These are phyloP conservation scores for Gossypium lobatum DNA, from an alignment of 441 rosid species.

Conservation along the genomic window DNA sequence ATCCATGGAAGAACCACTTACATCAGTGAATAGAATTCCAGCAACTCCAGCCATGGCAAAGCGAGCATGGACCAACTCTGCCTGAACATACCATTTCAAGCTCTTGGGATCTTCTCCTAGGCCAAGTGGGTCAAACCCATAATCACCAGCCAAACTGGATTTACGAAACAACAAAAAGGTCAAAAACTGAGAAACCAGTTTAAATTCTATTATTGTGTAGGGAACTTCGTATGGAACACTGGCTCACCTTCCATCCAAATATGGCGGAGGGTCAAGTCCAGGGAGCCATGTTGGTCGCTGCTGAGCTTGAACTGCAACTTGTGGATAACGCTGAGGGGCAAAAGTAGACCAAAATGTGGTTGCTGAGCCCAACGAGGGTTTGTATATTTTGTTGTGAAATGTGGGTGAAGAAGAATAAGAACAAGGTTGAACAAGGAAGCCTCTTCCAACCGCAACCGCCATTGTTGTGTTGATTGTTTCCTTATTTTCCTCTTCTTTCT, in stretches of 20 bases:
- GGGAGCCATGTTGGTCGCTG: constrained; percentile 94
- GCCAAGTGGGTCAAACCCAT: constrained; percentile 89
- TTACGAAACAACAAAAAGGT: neutral
- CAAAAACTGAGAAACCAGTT: neutral
- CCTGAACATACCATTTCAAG: constrained; percentile 96
- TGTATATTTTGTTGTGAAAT: constrained; percentile 10
- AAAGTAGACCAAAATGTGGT: constrained; percentile 19
- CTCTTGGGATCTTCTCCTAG: constrained; percentile 85
- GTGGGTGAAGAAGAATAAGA: constrained; percentile 26
- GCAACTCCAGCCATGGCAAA: constrained; percentile 95
- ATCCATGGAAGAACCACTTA: constrained; percentile 21
- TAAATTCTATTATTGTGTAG: neutral
- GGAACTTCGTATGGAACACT: neutral
- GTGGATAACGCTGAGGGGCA: constrained; percentile 7
- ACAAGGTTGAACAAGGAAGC: constrained; percentile 35
- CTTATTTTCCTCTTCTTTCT: neutral
- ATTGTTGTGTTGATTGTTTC: constrained; percentile 24
- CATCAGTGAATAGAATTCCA: constrained; percentile 90
- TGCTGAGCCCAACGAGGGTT: constrained; percentile 23
- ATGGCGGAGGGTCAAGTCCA: constrained; percentile 86
- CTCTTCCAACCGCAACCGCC: constrained; percentile 45
- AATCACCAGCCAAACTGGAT: constrained; percentile 74
- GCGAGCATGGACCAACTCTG: constrained; percentile 86
- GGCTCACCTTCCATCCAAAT: constrained; percentile 84
- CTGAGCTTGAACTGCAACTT: constrained; percentile 36